Evolutionary conservation across 2,329 filamentous ascomycete genomes (phyloP), one percentile per base, ranked within the genome.

Genomic region (Beauveria rudraprayagi): DNA sequence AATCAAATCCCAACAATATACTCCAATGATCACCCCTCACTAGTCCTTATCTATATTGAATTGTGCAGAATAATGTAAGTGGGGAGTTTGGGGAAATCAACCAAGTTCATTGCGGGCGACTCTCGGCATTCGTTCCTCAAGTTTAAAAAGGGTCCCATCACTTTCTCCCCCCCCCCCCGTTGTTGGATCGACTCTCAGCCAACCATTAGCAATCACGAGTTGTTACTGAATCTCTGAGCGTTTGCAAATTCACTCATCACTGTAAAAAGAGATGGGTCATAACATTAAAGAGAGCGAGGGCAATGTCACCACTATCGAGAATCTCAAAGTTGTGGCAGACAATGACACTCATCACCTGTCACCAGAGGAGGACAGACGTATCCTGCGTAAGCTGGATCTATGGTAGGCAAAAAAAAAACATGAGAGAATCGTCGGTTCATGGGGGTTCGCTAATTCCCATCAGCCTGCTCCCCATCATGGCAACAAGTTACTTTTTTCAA

Each of bases 381-480:
- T 88, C 19, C 67, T 88, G 22, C 72, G 77, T 22, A 81, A 77
- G 59, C 86, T 88, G 61, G 86, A 89, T 69, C 41, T 28, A 22
- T 80, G 76, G 78, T 80, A 84, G 67, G 71, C 85, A 48, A 5
- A 6, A n/a, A 3, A 22, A 22, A 22, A 22, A 22, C 22, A 37
- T 9, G 8, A 41, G 10, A 8, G 2, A 17, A 17, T 19, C 6
- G 11, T 10, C 43, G 5, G 19, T 22, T 19, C 11, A 22, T 28
- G 9, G 8, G 6, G 5, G 22, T 43, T 22, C 41, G 14, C 46
- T 51, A n/a, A 19, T 28, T 30, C 34, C 22, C 22, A 17, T 22
- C 11, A 8, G 78, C 70, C 64, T 84, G 34, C 78, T 86, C 70
- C 84, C 77, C 5, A 62, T 78, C 62, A 77, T 80, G 74, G 82